Percentiles rank a stretch among this genome's conserved stretches.
Evolutionary conservation across 179 eudicot species (phyloP).

Genomic region (Spinacia oleracea): DNA sequence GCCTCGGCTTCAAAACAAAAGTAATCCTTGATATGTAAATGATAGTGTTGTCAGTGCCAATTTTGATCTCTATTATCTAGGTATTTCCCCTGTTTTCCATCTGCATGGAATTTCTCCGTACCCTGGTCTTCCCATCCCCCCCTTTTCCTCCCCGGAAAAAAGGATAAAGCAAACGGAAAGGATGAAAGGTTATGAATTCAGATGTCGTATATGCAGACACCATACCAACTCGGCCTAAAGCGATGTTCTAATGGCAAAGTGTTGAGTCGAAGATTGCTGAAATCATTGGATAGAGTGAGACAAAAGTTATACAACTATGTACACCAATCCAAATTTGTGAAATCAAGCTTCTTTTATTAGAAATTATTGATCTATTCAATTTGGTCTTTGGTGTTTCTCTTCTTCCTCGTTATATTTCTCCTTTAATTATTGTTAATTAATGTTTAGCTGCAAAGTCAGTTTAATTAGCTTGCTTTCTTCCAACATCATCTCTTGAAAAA

Average conservation of each 20-base stretch:
- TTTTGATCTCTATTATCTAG: background rate
- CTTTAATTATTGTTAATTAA: background rate
- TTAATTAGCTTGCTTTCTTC: too few species aligned
- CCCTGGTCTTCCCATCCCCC: background rate
- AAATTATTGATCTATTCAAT: background rate
- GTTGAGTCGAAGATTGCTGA: too few species aligned
- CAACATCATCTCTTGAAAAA: too few species aligned
- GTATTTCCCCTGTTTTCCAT: background rate
- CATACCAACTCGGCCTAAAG: too few species aligned
- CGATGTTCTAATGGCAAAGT: too few species aligned
- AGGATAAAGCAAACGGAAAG: background rate
- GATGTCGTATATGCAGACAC: background rate
- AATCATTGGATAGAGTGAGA: too few species aligned
- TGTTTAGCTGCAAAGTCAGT: too few species aligned
- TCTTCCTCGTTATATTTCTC: background rate
- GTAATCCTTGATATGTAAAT: constrained; percentile 20
- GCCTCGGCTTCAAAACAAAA: constrained; percentile 33
- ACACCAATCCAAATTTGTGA: too few species aligned
- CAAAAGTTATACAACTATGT: too few species aligned
- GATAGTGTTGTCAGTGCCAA: constrained; percentile 11
- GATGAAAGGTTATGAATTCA: background rate
- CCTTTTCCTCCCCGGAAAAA: background rate
- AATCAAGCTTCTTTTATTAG: background rate
- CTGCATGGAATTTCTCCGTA: background rate
- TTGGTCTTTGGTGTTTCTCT: background rate